A percentile compares a stretch with the other conserved stretches of the same genome.
These are phyloP conservation scores for Stentor coeruleus DNA, from an alignment of 73 alveolate genomes.

Conservation along the genomic window DNA sequence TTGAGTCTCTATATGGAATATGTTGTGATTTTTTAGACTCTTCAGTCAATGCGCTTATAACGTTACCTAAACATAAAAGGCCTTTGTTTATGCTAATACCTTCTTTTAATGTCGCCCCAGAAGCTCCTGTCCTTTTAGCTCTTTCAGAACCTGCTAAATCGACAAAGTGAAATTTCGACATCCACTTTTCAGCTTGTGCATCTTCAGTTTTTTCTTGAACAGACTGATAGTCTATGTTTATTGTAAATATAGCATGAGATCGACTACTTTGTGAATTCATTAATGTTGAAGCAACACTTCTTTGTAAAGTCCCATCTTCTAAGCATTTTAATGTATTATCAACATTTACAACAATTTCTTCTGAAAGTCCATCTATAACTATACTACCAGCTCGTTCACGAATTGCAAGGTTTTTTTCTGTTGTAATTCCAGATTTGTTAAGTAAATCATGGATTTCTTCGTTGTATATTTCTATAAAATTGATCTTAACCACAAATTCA, in stretches of 20 bases:
- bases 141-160: constrained; percentile 99
- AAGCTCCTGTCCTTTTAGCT: constrained; percentile 86
- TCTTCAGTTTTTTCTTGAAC: constrained; percentile 51
- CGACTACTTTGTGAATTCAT: constrained; percentile 87
- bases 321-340: constrained; percentile 81
- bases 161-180: constrained; percentile 92
- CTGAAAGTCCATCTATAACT: constrained; percentile 70
- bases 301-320: constrained; percentile 80
- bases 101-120: constrained; percentile 85
- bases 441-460: constrained; percentile 93
- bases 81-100: constrained; percentile 95
- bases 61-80: constrained; percentile 88
- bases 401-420: constrained; percentile 26
- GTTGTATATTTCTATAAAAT: constrained; percentile 93
- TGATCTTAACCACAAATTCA: constrained; percentile 70
- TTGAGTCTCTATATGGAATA: constrained; percentile 97
- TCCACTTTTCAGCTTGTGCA: constrained; percentile 42
- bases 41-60: constrained; percentile 87
- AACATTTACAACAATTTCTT: constrained; percentile 66
- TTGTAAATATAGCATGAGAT: constrained; percentile 95
- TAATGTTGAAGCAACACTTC: constrained; percentile 84
- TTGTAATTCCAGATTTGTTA: constrained; percentile 32
- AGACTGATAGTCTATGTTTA: constrained; percentile 66
- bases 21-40: constrained; percentile 72
- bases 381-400: constrained; percentile 67